phyloP scores from a whole-genome alignment of 1,284 basidiomycete species.

The Ganoderma multipileum region DNA sequence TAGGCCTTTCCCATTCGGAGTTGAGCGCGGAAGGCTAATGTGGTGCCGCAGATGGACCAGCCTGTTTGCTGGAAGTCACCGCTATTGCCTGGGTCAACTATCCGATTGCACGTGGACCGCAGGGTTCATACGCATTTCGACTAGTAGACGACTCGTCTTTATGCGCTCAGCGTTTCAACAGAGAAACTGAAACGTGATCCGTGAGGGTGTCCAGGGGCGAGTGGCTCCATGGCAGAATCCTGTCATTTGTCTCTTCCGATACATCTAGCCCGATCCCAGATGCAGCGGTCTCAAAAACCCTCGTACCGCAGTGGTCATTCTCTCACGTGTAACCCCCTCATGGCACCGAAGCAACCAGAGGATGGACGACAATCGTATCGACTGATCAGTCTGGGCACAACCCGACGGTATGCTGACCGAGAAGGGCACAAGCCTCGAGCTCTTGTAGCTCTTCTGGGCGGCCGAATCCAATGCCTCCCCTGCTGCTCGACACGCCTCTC shows the following conservation, averaged over 20 bases:
- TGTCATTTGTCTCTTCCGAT: slow-evolving; percentile 10
- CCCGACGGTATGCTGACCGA: slow-evolving; percentile 38
- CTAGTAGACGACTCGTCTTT: no score
- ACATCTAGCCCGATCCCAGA: background rate
- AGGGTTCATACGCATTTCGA: no score
- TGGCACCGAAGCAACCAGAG: no score
- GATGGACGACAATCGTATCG: slow-evolving; percentile 23
- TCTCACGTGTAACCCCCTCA: slow-evolving; percentile 3
- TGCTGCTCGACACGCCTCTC: background rate
- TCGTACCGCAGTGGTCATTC: slow-evolving; percentile 16
- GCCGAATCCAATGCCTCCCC: slow-evolving; percentile 18
- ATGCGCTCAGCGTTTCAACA: no score
- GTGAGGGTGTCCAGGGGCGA: no score
- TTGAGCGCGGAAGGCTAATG: background rate
- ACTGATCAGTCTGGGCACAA: slow-evolving; percentile 39
- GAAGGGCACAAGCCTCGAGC: slow-evolving; percentile 29
- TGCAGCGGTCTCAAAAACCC: background rate
- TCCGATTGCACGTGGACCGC: background rate
- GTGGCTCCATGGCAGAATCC: background rate
- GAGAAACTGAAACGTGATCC: no score
- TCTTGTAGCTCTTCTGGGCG: slow-evolving; percentile 46
- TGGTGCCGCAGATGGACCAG: background rate
- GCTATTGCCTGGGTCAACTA: no score
- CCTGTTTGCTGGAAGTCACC: background rate
- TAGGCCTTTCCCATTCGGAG: background rate